Percentiles rank a stretch among this genome's conserved stretches.
These are phyloP conservation scores for Penicillium janthinellum DNA, from an alignment of 2,329 filamentous ascomycete genomes.

Conservation along the genomic window DNA sequence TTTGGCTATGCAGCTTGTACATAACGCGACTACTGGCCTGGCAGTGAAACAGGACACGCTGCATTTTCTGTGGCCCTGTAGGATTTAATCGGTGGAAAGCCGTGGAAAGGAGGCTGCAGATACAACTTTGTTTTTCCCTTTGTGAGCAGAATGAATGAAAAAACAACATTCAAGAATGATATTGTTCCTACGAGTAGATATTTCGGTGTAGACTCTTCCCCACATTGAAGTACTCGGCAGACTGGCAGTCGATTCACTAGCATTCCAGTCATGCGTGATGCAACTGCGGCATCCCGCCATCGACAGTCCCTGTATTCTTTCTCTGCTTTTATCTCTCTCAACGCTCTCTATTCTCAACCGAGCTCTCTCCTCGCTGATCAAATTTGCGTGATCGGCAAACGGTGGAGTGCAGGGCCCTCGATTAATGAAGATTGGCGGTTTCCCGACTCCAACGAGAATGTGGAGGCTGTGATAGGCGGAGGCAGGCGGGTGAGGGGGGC, in stretches of 20 bases:
- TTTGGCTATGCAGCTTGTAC: conserved; percentile 37
- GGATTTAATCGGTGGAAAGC: conserved; percentile 30
- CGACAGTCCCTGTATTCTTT: neutral
- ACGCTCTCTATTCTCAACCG: neutral
- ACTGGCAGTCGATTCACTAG: neutral
- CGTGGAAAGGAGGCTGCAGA: conserved; percentile 29
- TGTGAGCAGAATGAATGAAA: conserved; percentile 29
- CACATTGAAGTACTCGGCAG: neutral
- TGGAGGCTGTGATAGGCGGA: conserved; percentile 23
- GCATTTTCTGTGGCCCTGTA: conserved; percentile 9
- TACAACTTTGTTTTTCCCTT: conserved; percentile 30
- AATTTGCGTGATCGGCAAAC: conserved; percentile 26
- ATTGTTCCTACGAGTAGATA: neutral
- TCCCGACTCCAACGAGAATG: conserved; percentile 13
- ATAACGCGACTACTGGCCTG: conserved; percentile 28
- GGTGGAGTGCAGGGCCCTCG: conserved; percentile 15
- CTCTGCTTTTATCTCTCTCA: neutral
- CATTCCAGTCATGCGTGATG: too few relatives aligned
- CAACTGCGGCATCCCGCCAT: neutral
- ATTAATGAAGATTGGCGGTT: conserved; percentile 27
- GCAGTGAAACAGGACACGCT: conserved; percentile 20
- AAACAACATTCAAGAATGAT: conserved; percentile 21
- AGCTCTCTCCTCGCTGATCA: neutral
- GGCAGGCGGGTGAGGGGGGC: neutral
- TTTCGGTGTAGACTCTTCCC: neutral